Evolutionary conservation across 768 basidiomycete genomes (phyloP).

Genomic region (Panaeolus papilionaceus): DNA sequence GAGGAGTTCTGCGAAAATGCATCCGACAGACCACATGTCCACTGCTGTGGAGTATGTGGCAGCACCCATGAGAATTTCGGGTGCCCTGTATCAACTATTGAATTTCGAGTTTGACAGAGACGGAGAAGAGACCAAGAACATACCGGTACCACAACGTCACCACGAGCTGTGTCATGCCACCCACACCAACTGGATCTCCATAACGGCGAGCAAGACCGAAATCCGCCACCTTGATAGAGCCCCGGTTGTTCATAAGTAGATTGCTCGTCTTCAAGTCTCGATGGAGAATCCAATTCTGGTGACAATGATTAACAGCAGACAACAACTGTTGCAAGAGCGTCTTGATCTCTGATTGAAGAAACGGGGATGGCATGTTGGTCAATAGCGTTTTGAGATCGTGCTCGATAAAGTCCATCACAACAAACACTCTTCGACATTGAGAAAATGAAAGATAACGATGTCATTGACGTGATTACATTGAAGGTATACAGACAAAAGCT

Average conservation of each 20-base stretch:
- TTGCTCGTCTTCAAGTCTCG: conserved; percentile 98
- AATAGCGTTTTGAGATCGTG: conserved; percentile 98
- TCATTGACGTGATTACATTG: conserved; percentile 17
- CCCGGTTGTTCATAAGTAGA: conserved; percentile 97
- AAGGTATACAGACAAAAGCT: conserved; percentile 21
- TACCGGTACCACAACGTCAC: conserved; percentile 99
- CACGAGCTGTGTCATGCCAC: conserved; percentile 97
- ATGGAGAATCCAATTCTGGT: conserved; percentile 97
- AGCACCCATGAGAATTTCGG: conserved; percentile 93
- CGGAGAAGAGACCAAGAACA: conserved; percentile 20
- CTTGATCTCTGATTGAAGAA: conserved; percentile 98
- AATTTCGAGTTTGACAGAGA: conserved; percentile 22
- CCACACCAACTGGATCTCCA: conserved; percentile 94
- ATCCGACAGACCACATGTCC: conserved; percentile 99
- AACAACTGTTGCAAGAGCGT: conserved; percentile 93
- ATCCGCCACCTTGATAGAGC: conserved; percentile 98
- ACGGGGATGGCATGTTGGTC: conserved; percentile 94
- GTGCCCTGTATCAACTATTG: conserved; percentile 62
- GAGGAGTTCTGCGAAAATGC: conserved; percentile 96
- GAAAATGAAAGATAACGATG: conserved; percentile 18
- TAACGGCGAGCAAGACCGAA: conserved; percentile 96
- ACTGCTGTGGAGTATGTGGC: conserved; percentile 94
- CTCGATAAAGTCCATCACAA: conserved; percentile 99
- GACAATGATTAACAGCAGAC: conserved; percentile 93
- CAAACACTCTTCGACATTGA: conserved; percentile 79